phyloP scores from a whole-genome alignment of 306 rosid genomes.

The Gillenia trifoliata region DNA sequence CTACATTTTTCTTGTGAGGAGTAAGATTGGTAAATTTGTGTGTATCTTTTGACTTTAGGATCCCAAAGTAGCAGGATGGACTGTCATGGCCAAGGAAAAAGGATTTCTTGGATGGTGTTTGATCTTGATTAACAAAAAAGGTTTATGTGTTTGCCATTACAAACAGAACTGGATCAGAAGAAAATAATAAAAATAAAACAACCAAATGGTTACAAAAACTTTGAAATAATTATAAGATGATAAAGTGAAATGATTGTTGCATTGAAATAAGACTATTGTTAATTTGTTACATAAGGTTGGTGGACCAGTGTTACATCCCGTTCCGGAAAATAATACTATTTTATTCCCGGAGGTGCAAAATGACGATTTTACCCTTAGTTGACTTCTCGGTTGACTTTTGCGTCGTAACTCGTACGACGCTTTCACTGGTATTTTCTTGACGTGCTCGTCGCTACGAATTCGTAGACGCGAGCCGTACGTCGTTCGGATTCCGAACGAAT shows the following conservation, averaged over 20 bases:
- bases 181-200: neutral
- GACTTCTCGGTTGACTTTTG: no score
- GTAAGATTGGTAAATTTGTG: neutral
- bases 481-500: no score
- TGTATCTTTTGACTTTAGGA: neutral
- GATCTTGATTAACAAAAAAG: neutral
- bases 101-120: neutral
- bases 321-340: no score
- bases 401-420: no score
- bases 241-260: neutral
- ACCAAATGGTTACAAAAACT: neutral
- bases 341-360: no score
- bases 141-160: neutral
- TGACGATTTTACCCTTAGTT: no score
- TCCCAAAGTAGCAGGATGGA: no score
- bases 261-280: neutral
- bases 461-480: no score
- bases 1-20: neutral
- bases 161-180: neutral
- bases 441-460: no score
- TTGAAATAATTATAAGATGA: neutral
- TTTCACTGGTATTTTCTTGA: no score
- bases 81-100: no score
- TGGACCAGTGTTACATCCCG: no score
- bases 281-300: neutral